Conservation (phyloP, 2,329 filamentous ascomycete genomes). For the Lasiodiplodia sp. region DNA sequence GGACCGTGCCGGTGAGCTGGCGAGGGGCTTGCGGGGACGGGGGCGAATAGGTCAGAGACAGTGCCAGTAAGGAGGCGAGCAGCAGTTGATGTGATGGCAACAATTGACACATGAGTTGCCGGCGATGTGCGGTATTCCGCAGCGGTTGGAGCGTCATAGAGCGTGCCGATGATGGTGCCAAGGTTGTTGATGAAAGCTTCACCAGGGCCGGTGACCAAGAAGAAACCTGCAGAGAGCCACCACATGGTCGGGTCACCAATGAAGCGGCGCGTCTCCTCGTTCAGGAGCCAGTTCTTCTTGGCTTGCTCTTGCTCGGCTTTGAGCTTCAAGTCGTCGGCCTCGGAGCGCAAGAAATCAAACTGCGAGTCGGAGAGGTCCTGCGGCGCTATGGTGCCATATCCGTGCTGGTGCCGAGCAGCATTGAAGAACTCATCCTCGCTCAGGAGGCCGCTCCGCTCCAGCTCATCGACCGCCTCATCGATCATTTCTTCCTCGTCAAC, state of each 20-base stretch:
- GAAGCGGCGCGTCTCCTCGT: slow-evolving; percentile 87
- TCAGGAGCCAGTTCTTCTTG: slow-evolving; percentile 90
- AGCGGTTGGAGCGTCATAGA: slow-evolving; percentile 70
- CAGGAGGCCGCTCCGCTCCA: slow-evolving; percentile 87
- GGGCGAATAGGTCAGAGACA: slow-evolving; percentile 86
- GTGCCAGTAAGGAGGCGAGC: slow-evolving; percentile 89
- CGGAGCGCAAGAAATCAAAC: slow-evolving; percentile 53
- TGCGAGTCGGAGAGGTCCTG: slow-evolving; percentile 56
- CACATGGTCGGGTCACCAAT: slow-evolving; percentile 93
- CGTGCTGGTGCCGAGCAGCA: slow-evolving; percentile 59
- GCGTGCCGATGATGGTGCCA: slow-evolving; percentile 88
- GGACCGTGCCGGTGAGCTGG: slow-evolving; percentile 56
- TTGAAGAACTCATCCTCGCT: slow-evolving; percentile 77
- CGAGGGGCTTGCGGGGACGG: slow-evolving; percentile 58
- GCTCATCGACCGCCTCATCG: slow-evolving; percentile 85
- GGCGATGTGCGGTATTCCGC: slow-evolving; percentile 62
- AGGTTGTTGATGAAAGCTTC: slow-evolving; percentile 98
- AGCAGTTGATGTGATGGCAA: slow-evolving; percentile 89
- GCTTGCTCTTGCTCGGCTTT: slow-evolving; percentile 63
- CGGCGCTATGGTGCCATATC: slow-evolving; percentile 69
- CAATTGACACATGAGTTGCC: slow-evolving; percentile 90
- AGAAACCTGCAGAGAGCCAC: slow-evolving; percentile 89
- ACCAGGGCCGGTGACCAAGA: slow-evolving; percentile 92
- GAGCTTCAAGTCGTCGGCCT: slow-evolving; percentile 54
- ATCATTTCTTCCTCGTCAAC: slow-evolving; percentile 88